phyloP scores from a whole-genome alignment of 805 yeast species.

The Nakazawaea wyomingensis region DNA sequence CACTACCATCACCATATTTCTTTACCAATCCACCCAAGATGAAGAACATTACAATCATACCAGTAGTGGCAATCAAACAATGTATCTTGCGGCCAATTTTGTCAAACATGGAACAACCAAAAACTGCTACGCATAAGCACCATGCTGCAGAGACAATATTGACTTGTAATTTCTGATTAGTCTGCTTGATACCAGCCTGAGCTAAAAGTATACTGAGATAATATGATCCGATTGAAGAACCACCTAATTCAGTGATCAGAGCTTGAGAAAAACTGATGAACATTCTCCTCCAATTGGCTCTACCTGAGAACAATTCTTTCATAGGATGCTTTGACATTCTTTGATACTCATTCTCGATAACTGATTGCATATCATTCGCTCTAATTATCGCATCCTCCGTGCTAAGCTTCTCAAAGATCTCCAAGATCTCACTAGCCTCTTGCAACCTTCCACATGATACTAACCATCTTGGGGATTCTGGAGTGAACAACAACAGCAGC shows the following conservation, averaged over 20 bases:
- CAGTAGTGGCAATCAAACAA: constrained; percentile 18
- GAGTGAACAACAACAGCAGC: constrained; percentile 19
- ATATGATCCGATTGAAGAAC: constrained; percentile 22
- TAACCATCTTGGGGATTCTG: constrained; percentile 29
- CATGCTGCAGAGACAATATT: constrained; percentile 21
- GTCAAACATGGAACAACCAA: constrained; percentile 22
- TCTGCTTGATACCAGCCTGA: constrained; percentile 21
- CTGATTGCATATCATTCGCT: constrained; percentile 20
- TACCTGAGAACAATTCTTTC: constrained; percentile 19
- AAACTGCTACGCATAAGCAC: constrained; percentile 20
- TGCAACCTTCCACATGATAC: constrained; percentile 20
- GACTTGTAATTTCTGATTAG: constrained; percentile 22
- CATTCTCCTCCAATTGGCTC: constrained; percentile 21
- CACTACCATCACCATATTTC: constrained; percentile 17
- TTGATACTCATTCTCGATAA: constrained; percentile 18
- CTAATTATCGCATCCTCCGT: constrained; percentile 17
- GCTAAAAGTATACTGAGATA: constrained; percentile 31
- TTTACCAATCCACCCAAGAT: constrained; percentile 22
- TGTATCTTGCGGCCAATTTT: constrained; percentile 20
- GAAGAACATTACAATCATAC: constrained; percentile 22
- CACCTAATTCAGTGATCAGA: constrained; percentile 24
- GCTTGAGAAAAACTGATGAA: constrained; percentile 25
- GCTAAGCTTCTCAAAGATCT: constrained; percentile 18
- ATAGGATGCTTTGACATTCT: constrained; percentile 17
- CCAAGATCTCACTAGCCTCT: constrained; percentile 22